Conservation (phyloP, 208 protist species). For the Acanthamoeba culbertsoni region DNA sequence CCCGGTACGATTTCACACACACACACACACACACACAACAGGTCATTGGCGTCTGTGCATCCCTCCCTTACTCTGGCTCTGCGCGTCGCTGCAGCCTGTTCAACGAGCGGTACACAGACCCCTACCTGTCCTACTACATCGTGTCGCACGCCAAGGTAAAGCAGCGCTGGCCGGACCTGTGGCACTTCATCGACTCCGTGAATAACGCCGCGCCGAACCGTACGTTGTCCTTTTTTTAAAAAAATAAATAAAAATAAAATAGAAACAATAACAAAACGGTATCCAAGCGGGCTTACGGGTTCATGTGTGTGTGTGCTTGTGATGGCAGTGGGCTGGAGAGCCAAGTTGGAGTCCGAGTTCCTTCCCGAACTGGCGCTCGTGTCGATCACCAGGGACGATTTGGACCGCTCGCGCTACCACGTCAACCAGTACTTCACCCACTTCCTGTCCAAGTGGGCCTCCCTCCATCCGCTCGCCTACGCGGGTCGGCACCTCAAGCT, state of each 20-base stretch:
- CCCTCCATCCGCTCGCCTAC: constrained; percentile 71
- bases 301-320: not conserved
- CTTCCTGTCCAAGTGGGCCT: constrained; percentile 77
- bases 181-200: constrained; percentile 33
- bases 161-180: constrained; percentile 64
- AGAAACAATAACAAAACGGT: too few species aligned
- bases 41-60: too few species aligned
- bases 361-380: constrained; percentile 71
- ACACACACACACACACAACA: too few species aligned
- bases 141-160: constrained; percentile 63
- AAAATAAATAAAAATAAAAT: too few species aligned
- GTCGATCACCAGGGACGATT: constrained; percentile 63
- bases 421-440: constrained; percentile 70
- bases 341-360: constrained; percentile 51
- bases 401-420: constrained; percentile 70
- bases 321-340: not conserved
- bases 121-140: constrained; percentile 63
- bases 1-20: not conserved
- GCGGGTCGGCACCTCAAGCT: constrained; percentile 67
- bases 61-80: too few species aligned
- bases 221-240: not conserved
- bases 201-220: not conserved
- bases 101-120: constrained; percentile 27
- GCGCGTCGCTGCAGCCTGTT: not conserved
- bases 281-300: not conserved